Percentiles rank a stretch among this genome's conserved stretches.
phyloP scores from a whole-genome alignment of 805 yeast species.

The Metschnikowia cubensis region DNA sequence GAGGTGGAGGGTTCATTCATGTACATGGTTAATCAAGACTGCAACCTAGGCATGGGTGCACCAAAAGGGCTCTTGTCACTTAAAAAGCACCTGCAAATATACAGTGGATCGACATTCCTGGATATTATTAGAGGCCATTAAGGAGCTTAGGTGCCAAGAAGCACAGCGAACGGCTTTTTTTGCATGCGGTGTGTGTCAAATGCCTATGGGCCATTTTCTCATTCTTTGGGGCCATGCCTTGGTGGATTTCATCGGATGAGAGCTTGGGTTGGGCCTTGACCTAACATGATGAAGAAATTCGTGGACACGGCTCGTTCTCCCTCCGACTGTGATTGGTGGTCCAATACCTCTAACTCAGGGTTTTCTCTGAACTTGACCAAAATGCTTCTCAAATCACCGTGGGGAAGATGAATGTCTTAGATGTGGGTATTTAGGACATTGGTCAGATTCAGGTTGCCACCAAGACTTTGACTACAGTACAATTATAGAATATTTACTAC shows the following conservation, averaged over 20 bases:
- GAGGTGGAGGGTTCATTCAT: background rate
- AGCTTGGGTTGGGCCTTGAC: constrained; percentile 85
- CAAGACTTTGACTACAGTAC: too few relatives aligned
- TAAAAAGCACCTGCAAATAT: constrained; percentile 45
- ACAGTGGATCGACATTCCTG: constrained; percentile 80
- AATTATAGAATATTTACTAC: too few relatives aligned
- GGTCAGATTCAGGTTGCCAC: too few relatives aligned
- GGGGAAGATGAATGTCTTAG: too few relatives aligned
- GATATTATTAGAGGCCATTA: constrained; percentile 71
- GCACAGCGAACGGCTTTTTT: constrained; percentile 62
- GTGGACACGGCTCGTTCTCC: constrained; percentile 98
- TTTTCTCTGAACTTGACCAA: constrained; percentile 80
- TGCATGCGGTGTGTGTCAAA: constrained; percentile 81
- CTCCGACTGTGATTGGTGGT: constrained; percentile 91
- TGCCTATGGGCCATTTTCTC: constrained; percentile 82
- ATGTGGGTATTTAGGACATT: too few relatives aligned
- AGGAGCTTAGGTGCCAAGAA: constrained; percentile 89
- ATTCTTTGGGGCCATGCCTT: constrained; percentile 95
- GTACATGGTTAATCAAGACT: background rate
- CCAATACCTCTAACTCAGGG: constrained; percentile 64
- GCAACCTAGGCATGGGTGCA: background rate
- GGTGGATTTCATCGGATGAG: constrained; percentile 97
- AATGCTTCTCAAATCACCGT: too few relatives aligned
- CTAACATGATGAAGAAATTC: constrained; percentile 80
- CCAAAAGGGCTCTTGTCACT: constrained; percentile 3